Evolutionary conservation across 2,329 filamentous ascomycete species (phyloP).

Genomic region (Neofusicoccum sp.): DNA sequence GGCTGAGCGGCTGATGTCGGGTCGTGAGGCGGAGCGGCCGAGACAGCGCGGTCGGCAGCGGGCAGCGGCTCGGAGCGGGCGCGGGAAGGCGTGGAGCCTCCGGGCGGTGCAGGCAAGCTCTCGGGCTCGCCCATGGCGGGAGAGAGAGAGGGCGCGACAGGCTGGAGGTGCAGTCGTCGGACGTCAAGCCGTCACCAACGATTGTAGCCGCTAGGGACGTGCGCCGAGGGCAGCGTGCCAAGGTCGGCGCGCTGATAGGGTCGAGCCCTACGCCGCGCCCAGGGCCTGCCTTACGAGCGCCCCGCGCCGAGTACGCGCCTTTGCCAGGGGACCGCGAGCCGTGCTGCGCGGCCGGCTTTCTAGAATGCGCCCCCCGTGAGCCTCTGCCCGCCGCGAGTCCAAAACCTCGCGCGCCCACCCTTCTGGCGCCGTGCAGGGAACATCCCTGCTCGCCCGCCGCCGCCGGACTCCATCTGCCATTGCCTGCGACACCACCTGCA

Average conservation of each 20-base stretch:
- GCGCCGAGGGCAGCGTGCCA: slow-evolving; percentile 2
- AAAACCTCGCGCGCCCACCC: not conserved
- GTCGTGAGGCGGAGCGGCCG: slow-evolving; percentile 10
- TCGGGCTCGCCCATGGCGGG: slow-evolving; percentile 19
- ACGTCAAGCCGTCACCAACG: slow-evolving; percentile 14
- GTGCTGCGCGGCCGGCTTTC: not conserved
- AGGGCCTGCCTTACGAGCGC: slow-evolving; percentile 1
- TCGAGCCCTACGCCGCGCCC: not conserved
- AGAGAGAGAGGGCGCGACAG: not conserved
- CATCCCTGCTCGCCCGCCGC: slow-evolving; percentile 15
- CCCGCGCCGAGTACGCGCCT: not conserved
- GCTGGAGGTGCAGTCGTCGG: slow-evolving; percentile 8
- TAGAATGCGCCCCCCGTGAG: not conserved
- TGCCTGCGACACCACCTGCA: not conserved
- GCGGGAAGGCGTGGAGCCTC: slow-evolving; percentile 2
- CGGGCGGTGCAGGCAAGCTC: slow-evolving; percentile 17
- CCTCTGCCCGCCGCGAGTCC: not conserved
- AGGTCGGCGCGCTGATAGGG: not conserved
- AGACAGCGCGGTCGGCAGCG: not conserved
- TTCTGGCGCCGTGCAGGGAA: not conserved
- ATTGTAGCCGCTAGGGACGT: slow-evolving; percentile 3
- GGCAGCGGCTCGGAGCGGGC: not conserved
- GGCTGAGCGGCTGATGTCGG: slow-evolving; percentile 18
- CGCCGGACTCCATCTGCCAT: not conserved
- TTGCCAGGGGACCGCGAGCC: not conserved